A percentile compares a stretch with the other conserved stretches of the same genome.
Conservation (phyloP, 2,329 filamentous ascomycete genomes). For the Aspergillus jensenii region DNA sequence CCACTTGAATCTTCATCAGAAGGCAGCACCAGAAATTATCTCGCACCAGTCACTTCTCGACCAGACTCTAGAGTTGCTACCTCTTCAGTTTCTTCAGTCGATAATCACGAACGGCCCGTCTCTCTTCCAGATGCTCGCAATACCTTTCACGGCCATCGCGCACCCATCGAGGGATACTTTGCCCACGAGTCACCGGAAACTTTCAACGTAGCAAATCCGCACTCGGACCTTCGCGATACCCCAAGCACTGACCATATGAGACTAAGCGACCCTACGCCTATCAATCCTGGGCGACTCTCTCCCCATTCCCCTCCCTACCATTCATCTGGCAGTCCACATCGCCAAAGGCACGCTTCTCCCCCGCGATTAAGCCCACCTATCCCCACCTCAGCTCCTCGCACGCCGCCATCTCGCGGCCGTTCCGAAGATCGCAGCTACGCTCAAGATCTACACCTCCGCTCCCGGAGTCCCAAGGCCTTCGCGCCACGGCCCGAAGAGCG, state of each 20-base stretch:
- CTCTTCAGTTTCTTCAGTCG: constrained; percentile 9
- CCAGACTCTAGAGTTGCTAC: constrained; percentile 5
- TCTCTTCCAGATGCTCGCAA: constrained; percentile 9
- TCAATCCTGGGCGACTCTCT: constrained; percentile 10
- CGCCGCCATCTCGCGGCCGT: constrained; percentile 19
- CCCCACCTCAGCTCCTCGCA: constrained; percentile 8
- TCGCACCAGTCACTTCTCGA: constrained; percentile 3
- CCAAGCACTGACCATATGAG: constrained; percentile 2
- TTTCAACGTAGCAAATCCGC: constrained; percentile 1
- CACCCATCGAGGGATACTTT: constrained; percentile 22
- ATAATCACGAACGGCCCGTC: constrained; percentile 3
- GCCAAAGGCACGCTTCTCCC: constrained; percentile 3
- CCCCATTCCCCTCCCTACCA: constrained; percentile 11
- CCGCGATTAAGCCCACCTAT: constrained; percentile 10
- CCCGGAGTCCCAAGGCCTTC: constrained; percentile 34
- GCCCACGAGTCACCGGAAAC: constrained; percentile 21
- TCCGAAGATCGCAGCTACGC: constrained; percentile 25
- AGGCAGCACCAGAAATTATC: not conserved
- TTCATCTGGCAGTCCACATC: constrained; percentile 3
- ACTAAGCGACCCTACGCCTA: constrained; percentile 4
- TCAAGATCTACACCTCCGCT: constrained; percentile 36
- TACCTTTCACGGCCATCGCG: constrained; percentile 10
- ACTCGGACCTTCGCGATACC: not conserved
- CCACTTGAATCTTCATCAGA: not conserved
- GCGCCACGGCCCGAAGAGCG: constrained; percentile 26